Conservation (phyloP, 2,329 filamentous ascomycete species). For the Ilyonectria destructans region DNA sequence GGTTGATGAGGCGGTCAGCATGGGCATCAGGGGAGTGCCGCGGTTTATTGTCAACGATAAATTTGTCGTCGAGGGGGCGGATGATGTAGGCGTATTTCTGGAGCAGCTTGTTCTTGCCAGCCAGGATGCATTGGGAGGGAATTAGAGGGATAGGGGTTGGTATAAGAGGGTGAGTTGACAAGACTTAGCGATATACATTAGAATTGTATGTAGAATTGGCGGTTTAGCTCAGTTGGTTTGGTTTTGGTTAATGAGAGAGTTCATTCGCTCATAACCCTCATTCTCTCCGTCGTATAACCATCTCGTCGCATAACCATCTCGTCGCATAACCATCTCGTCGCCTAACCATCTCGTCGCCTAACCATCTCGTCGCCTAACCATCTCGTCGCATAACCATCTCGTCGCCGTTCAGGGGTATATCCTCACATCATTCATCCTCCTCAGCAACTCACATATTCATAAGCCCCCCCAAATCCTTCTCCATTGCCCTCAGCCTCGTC, state of each 20-base stretch:
- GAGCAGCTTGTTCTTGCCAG: constrained; percentile 73
- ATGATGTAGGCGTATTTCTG: constrained; percentile 79
- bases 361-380: too few species aligned
- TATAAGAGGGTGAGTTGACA: neutral
- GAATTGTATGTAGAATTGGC: neutral
- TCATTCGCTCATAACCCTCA: neutral
- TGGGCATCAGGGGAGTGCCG: constrained; percentile 78
- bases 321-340: too few species aligned
- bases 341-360: too few species aligned
- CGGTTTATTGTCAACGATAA: constrained; percentile 81
- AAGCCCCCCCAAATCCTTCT: constrained; percentile 70
- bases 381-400: constrained; percentile 22
- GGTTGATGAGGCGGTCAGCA: constrained; percentile 66
- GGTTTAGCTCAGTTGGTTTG: neutral
- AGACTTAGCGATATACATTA: too few species aligned
- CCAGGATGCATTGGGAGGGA: constrained; percentile 43
- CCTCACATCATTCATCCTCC: constrained; percentile 18
- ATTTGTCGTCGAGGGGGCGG: constrained; percentile 80
- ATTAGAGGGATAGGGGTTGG: constrained; percentile 3
- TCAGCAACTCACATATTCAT: constrained; percentile 63
- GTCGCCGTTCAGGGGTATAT: constrained; percentile 41
- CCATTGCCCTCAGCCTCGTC: constrained; percentile 67
- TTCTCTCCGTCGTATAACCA: constrained; percentile 13
- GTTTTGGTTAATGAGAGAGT: neutral
- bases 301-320: too few species aligned